These are phyloP conservation scores for Chrysanthemum seticuspe DNA, from an alignment of 129 eudicot genomes.

Conservation along the genomic window DNA sequence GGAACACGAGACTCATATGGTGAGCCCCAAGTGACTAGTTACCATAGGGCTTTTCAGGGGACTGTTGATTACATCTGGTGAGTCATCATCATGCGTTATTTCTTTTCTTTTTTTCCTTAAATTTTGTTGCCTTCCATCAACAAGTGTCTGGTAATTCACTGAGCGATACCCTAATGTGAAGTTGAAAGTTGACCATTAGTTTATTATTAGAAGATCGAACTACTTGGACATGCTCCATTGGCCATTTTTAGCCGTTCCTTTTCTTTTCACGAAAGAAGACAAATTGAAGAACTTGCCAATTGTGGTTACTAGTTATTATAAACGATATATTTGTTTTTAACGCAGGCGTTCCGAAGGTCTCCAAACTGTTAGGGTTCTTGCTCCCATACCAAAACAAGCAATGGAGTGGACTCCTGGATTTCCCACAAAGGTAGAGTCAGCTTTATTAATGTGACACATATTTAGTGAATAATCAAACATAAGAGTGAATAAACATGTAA, in stretches of 20 bases:
- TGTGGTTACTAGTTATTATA: constrained; percentile 9
- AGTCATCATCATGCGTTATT: constrained; percentile 8
- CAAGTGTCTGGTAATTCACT: no score
- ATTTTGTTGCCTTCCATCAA: no score
- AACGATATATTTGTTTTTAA: constrained; percentile 18
- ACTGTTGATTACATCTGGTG: constrained; percentile 97
- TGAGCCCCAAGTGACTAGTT: constrained; percentile 90
- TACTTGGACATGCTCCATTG: no score
- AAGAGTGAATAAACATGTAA: not conserved
- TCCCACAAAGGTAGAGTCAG: constrained; percentile 75
- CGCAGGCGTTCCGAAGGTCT: constrained; percentile 92
- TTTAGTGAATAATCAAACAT: not conserved
- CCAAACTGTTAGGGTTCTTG: constrained; percentile 75
- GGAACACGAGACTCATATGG: constrained; percentile 82
- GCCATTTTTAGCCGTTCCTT: no score
- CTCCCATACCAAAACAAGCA: constrained; percentile 80
- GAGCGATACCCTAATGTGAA: no score
- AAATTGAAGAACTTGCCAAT: not conserved
- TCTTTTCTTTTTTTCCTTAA: not conserved
- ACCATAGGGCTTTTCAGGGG: constrained; percentile 77
- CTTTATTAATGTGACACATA: not conserved
- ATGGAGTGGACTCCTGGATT: constrained; percentile 84
- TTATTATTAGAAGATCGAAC: no score
- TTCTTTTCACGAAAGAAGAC: no score
- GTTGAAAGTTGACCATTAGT: no score